These are phyloP conservation scores for Cucurbita moschata DNA, from an alignment of 306 rosid genomes.

Conservation along the genomic window DNA sequence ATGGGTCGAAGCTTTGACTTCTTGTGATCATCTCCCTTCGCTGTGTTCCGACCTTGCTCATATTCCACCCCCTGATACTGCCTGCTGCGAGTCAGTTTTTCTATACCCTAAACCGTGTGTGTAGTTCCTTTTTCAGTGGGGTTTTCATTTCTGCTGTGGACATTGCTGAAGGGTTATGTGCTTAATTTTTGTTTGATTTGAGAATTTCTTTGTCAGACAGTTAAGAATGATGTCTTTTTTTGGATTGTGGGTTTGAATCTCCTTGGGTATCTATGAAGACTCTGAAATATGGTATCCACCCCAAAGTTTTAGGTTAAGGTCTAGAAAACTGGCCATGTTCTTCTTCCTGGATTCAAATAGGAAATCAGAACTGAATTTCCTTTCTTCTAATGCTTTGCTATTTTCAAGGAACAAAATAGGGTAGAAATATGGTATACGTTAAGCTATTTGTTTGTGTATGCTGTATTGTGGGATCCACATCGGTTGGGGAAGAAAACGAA, in stretches of 20 bases:
- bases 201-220: neutral
- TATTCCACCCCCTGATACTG: conserved; percentile 45
- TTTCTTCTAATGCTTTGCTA: neutral
- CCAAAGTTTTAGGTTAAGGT: no score
- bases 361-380: neutral
- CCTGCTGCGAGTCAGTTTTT: conserved; percentile 39
- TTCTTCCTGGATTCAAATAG: neutral
- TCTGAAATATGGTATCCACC: neutral
- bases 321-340: neutral
- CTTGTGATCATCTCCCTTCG: conserved; percentile 44
- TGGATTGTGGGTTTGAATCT: neutral
- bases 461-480: no score
- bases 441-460: no score
- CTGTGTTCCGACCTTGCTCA: conserved; percentile 47
- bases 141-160: neutral
- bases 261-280: neutral
- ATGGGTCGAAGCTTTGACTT: conserved; percentile 65
- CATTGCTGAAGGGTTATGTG: neutral
- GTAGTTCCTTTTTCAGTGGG: neutral
- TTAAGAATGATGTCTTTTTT: neutral
- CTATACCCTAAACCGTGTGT: neutral
- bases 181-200: neutral
- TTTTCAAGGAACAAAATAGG: no score
- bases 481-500: no score
- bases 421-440: no score